phyloP scores from a whole-genome alignment of 805 yeast genomes.

The Alloascoidea africana region DNA sequence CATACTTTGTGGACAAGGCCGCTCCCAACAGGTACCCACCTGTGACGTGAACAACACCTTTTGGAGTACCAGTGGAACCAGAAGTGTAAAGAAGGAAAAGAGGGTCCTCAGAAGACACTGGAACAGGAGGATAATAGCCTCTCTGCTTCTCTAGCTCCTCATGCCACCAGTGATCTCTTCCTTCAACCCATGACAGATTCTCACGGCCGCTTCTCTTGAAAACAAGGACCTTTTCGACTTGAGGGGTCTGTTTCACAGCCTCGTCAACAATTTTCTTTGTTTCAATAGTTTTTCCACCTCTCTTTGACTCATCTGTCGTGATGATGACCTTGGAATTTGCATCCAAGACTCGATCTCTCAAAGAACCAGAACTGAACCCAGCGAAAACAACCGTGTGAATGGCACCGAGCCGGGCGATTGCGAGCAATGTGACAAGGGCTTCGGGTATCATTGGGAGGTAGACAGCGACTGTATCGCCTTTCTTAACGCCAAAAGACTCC shows the following conservation, averaged over 20 bases:
- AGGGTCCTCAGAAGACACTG: constrained; percentile 89
- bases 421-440: constrained; percentile 87
- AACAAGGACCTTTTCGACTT: constrained; percentile 72
- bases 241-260: constrained; percentile 58
- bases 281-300: constrained; percentile 89
- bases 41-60: constrained; percentile 92
- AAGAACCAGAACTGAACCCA: constrained; percentile 88
- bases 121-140: constrained; percentile 73
- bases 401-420: constrained; percentile 89
- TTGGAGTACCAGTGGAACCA: constrained; percentile 97
- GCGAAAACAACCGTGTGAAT: constrained; percentile 94
- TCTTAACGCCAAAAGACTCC: constrained; percentile 69
- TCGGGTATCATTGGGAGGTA: constrained; percentile 97
- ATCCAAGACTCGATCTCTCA: constrained; percentile 79
- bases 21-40: constrained; percentile 94
- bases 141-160: constrained; percentile 73
- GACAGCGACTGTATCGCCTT: constrained; percentile 94
- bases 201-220: constrained; percentile 75
- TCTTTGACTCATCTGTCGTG: constrained; percentile 88
- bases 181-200: constrained; percentile 57
- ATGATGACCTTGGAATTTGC: constrained; percentile 78
- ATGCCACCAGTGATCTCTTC: constrained; percentile 94
- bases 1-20: constrained; percentile 78
- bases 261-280: constrained; percentile 94
- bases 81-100: constrained; percentile 91